Evolutionary conservation across 2,329 filamentous ascomycete species (phyloP), one percentile per base, ranked within the genome.

Genomic region (Pseudogymnoascus sp.): DNA sequence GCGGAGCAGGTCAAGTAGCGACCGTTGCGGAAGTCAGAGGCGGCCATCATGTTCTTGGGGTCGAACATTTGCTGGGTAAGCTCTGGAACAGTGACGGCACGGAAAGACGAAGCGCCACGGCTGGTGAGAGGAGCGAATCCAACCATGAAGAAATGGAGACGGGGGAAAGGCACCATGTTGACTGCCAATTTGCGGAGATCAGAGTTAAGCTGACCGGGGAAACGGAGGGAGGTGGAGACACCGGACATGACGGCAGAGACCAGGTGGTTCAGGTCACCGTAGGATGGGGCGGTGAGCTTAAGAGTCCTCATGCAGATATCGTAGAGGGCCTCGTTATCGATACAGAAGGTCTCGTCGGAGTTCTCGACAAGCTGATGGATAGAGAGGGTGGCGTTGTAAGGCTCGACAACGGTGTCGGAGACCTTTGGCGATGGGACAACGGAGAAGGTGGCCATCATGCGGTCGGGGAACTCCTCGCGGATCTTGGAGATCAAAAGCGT

Each of bases 21-120:
- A 79, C 95, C 95, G 80, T 97, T 99, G 75, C 95, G 91, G 92
- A 99, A 99, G 84, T 99, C 95, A 69, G 93, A 96, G 70, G 95
- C 95, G 82, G 95, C 95, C 95, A 99, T 99, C 93, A 99, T 99
- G 89, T 99, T 99, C 92, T 97, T 99, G 76, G 95, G 93, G 84
- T 99, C 95, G 85, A 96, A 99, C 92, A 99, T 97, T 82, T 99
- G 95, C 85, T 99, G 95, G 75, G 95, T 97, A 79, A 99, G 87
- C 85, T 99, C 95, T 65, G 95, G 93, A 67, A 99, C 95, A 75
- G 89, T 93, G 79, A 97, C 90, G 71, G 95, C 93, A 77, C 95
- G 95, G 93, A 97, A 99, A 72, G 90, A 91, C 85, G 96, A 80
- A 71, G 93, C 89, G 74, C 88, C 87, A 79, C 89, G 88, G 81